Percentiles rank a stretch among this genome's conserved stretches.
Conservation (phyloP, 2,329 filamentous ascomycete species). For the Knufia fluminis region DNA sequence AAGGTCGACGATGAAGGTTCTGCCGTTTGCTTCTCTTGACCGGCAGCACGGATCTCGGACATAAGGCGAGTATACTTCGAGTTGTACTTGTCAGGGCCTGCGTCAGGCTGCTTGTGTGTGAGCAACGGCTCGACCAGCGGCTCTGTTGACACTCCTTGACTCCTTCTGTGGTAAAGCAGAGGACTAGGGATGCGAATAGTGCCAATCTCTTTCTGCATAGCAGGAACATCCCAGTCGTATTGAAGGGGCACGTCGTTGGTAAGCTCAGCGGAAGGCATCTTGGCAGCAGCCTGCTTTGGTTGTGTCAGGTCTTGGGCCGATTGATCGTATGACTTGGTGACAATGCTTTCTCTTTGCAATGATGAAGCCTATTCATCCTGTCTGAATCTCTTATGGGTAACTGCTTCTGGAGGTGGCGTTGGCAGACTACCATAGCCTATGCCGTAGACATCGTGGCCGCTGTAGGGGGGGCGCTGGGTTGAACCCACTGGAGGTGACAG, state of each 20-base stretch:
- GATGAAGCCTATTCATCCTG: conserved; percentile 5
- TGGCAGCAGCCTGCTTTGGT: not conserved
- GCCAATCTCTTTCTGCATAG: not conserved
- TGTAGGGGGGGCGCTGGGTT: not conserved
- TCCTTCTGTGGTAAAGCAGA: conserved; percentile 15
- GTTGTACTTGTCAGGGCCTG: not conserved
- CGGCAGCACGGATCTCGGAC: not conserved
- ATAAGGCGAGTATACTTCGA: not conserved
- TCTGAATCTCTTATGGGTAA: not conserved
- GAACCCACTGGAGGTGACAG: not conserved
- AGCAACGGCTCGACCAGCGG: not conserved
- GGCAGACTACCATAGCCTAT: not conserved
- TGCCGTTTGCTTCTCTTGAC: not conserved
- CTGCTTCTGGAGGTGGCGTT: conserved; percentile 1
- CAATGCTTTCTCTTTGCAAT: not conserved
- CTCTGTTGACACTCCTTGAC: not conserved
- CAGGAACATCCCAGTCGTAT: not conserved
- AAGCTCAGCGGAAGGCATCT: not conserved
- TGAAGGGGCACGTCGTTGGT: not conserved
- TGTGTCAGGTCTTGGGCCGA: not conserved
- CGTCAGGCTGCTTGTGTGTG: not conserved
- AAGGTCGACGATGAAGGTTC: not conserved
- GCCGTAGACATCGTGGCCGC: not conserved
- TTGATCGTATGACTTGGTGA: not conserved
- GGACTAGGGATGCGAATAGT: conserved; percentile 17